phyloP scores from a whole-genome alignment of 805 yeast genomes.

The Candida pini region DNA sequence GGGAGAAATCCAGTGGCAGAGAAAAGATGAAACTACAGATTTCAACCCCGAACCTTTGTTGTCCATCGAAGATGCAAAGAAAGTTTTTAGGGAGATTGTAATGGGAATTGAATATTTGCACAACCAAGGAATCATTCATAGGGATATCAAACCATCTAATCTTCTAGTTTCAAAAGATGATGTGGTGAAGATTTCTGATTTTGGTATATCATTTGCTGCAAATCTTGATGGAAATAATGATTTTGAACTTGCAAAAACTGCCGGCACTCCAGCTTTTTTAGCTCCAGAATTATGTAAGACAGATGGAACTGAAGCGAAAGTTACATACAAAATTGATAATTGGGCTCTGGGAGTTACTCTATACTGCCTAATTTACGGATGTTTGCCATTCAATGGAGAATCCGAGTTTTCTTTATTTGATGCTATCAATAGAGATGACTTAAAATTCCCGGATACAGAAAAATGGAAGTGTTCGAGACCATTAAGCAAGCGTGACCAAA shows the following conservation, averaged over 20 bases:
- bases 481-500: constrained; percentile 19
- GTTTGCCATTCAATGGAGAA: constrained; percentile 82
- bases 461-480: constrained; percentile 23
- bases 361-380: constrained; percentile 82
- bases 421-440: constrained; percentile 60
- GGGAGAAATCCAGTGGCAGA: constrained; percentile 89
- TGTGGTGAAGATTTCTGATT: constrained; percentile 88
- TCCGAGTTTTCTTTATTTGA: constrained; percentile 82
- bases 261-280: constrained; percentile 95
- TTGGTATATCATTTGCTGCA: constrained; percentile 84
- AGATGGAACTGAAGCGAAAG: constrained; percentile 42
- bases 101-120: constrained; percentile 88
- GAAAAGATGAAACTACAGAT: constrained; percentile 21
- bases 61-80: constrained; percentile 59
- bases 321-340: constrained; percentile 84
- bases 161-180: constrained; percentile 64
- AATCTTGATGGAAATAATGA: constrained; percentile 49
- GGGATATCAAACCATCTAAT: constrained; percentile 96
- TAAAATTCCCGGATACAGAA: constrained; percentile 48
- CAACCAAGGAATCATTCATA: constrained; percentile 83
- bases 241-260: constrained; percentile 86
- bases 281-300: constrained; percentile 89
- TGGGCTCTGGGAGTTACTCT: constrained; percentile 96
- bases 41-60: constrained; percentile 51
- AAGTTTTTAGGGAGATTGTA: constrained; percentile 75